Conservation (phyloP, 2,329 filamentous ascomycete species). For the Arthrobotrys megalospora region DNA sequence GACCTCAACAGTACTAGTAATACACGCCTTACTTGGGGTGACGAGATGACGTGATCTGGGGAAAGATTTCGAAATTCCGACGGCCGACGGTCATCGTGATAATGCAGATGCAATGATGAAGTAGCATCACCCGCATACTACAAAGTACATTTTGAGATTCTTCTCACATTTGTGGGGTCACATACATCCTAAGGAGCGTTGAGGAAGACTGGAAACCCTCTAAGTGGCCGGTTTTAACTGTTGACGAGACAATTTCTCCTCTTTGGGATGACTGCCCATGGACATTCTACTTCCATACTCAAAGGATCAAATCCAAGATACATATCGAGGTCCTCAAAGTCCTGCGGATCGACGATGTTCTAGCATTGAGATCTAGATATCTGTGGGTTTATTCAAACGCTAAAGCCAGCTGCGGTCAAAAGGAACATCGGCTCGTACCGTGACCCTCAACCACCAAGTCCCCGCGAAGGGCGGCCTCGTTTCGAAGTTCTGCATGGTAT, state of each 20-base stretch:
- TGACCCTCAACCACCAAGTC: background rate
- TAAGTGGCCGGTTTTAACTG: conserved; percentile 9
- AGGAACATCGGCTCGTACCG: background rate
- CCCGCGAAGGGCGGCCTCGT: background rate
- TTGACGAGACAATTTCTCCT: conserved; percentile 28
- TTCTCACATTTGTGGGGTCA: background rate
- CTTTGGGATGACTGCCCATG: conserved; percentile 11
- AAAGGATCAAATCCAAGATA: background rate
- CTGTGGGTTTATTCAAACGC: background rate
- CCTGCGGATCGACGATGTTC: background rate
- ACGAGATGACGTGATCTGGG: conserved; percentile 24
- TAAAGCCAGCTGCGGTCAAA: background rate
- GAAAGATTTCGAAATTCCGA: conserved; percentile 30
- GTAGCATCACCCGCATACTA: background rate
- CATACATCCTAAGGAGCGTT: background rate
- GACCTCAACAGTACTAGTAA: conserved; percentile 16
- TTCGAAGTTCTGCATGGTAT: background rate
- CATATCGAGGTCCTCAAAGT: background rate
- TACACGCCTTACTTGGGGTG: conserved; percentile 20
- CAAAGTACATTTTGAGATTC: background rate
- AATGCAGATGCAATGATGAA: background rate
- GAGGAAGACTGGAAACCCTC: background rate
- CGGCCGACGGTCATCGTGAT: background rate
- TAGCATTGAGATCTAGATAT: background rate
- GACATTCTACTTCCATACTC: background rate